Base-by-base conservation (phyloP, 306 rosid species). In the Vigna nakashimae region DNA sequence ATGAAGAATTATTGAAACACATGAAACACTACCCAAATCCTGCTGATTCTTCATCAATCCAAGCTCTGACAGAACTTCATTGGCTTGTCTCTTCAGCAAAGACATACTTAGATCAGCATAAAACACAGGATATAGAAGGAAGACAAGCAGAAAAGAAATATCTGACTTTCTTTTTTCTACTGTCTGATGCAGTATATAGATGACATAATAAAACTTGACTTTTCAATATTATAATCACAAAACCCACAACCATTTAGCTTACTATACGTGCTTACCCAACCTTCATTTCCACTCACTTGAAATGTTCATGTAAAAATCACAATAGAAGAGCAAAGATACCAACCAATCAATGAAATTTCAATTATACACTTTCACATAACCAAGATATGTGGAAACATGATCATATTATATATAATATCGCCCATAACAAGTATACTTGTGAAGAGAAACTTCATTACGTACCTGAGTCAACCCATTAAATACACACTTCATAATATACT, bases 1-100 rank as follows among this genome's bases (percentile, higher is more conserved):
- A 86, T 94, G 98, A 77, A 94, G 95, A 81, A 94, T 76, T 24
- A 92, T 65, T 58, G 97, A 90, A 80, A 84, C 87, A 50, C 90
- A 94, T 5, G 89, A 83, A 58, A 79, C 83, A 75, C 60, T 87
- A 65, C 87, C 88, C 73, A 83, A 71, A 63, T 82, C 67, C 76
- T 84, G 90, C 82, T 83, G 91, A 87, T 88, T 83, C 68, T 63
- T 82, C 84, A 82, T 87, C 45, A 92, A 75, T 69, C 97, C 98
- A 79, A 94, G 88, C 81, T 88, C 98, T 69, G 84, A 24, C 45
- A 94, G 89, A 75, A 88, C 85, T 66, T 80, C 79, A 17, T 64
- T 76, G 67, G 82, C 85, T 77, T 82, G 87, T 80, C 80, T 84
- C 98, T 94, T 78, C 59, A 77, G 74, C 42, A 83, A 81, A 55